phyloP scores from a whole-genome alignment of 2,329 filamentous ascomycete genomes.

The Thelonectria olida region DNA sequence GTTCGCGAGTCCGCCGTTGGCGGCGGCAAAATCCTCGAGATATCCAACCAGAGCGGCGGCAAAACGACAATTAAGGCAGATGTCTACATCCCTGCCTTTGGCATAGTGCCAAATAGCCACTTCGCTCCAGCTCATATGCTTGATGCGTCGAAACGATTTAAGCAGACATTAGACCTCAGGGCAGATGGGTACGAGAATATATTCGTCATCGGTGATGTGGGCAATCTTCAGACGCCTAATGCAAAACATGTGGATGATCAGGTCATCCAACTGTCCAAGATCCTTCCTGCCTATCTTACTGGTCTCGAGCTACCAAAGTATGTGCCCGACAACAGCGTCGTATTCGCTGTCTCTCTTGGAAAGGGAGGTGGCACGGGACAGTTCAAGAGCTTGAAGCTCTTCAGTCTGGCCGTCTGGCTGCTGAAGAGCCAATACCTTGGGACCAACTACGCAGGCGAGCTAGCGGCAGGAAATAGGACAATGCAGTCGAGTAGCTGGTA shows the following conservation, averaged over 20 bases:
- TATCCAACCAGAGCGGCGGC: too few relatives aligned
- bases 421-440: neutral
- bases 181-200: neutral
- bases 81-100: neutral
- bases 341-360: neutral
- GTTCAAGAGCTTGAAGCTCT: neutral
- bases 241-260: neutral
- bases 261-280: neutral
- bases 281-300: too few relatives aligned
- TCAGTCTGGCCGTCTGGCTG: neutral
- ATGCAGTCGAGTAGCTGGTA: too few relatives aligned
- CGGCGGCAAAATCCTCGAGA: neutral
- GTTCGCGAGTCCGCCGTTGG: neutral
- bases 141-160: neutral
- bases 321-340: neutral
- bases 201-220: slow-evolving; percentile 60
- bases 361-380: neutral
- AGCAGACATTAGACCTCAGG: neutral
- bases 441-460: neutral
- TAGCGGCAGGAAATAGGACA: too few relatives aligned
- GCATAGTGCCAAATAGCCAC: neutral
- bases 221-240: slow-evolving; percentile 53
- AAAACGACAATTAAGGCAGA: neutral
- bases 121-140: neutral
- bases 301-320: neutral